Percentiles rank a stretch among this genome's conserved stretches.
phyloP scores from a whole-genome alignment of 139 green algal species.

The Yamagishiella unicocca region DNA sequence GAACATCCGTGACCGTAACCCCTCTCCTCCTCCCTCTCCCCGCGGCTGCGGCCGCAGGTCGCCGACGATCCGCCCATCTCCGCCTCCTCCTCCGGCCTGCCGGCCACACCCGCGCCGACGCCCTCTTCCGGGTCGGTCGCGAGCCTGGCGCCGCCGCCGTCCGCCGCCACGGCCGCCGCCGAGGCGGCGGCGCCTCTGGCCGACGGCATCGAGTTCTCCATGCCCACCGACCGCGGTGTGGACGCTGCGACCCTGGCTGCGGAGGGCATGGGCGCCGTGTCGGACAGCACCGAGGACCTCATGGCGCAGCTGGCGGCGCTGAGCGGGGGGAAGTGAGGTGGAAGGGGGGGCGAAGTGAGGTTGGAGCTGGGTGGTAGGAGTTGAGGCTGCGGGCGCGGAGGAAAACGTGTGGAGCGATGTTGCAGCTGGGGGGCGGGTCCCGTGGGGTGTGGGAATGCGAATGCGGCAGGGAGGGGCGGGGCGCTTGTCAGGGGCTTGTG shows the following conservation, averaged over 20 bases:
- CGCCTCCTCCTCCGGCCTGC: neutral
- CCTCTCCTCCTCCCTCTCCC: neutral
- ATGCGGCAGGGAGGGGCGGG: too few relatives aligned
- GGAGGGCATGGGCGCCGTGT: conserved; percentile 64
- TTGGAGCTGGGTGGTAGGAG: too few relatives aligned
- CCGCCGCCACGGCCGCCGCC: neutral
- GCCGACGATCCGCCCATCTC: neutral
- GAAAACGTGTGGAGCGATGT: too few relatives aligned
- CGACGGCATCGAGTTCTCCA: conserved; percentile 71
- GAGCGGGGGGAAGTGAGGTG: conserved; percentile 14
- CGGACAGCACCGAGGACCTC: conserved; percentile 77
- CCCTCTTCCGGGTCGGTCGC: neutral
- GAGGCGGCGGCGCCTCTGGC: conserved; percentile 50
- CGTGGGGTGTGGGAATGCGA: too few relatives aligned
- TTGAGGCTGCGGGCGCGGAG: too few relatives aligned
- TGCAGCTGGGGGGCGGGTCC: too few relatives aligned
- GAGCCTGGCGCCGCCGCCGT: neutral
- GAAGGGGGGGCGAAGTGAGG: too few relatives aligned
- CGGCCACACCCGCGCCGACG: neutral
- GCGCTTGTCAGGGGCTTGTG: too few relatives aligned
- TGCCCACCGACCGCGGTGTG: conserved; percentile 61
- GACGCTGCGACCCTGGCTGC: conserved; percentile 59
- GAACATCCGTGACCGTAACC: neutral
- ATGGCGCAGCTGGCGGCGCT: conserved; percentile 80
- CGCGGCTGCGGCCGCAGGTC: too few relatives aligned